Evolutionary conservation across 331 rosid species (phyloP).

Genomic region (Pyrus hybrid): DNA sequence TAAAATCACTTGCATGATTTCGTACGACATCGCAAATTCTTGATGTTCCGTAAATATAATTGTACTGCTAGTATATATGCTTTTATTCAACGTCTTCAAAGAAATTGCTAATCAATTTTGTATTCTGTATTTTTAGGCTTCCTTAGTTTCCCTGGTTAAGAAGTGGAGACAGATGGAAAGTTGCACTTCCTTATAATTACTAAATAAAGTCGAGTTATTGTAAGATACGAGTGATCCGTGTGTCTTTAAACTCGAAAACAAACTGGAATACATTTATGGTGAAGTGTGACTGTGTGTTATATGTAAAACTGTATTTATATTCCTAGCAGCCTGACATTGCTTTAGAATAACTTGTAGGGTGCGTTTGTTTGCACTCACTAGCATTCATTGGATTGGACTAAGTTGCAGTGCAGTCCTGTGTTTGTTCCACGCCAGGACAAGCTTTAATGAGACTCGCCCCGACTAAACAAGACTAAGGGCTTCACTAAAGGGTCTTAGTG

Average conservation of each 20-base stretch:
- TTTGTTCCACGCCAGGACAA: too few species aligned
- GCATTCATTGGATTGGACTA: too few species aligned
- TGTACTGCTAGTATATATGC: background rate
- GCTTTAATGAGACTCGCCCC: too few species aligned
- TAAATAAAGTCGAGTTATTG: background rate
- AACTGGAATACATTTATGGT: too few species aligned
- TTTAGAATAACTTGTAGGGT: too few species aligned
- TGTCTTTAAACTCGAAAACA: background rate
- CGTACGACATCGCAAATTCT: background rate
- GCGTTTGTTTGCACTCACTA: too few species aligned
- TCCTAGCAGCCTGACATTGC: too few species aligned
- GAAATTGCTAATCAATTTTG: background rate
- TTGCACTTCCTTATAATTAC: background rate
- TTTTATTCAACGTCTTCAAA: background rate
- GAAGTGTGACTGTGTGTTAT: too few species aligned
- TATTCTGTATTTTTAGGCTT: background rate
- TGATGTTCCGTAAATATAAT: background rate
- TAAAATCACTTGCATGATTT: background rate
- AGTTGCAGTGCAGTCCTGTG: too few species aligned
- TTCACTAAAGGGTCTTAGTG: too few species aligned
- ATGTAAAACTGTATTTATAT: too few species aligned
- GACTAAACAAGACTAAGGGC: too few species aligned
- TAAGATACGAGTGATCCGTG: background rate
- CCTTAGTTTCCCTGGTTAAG: background rate
- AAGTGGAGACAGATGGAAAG: background rate